Conservation (phyloP, 768 basidiomycete genomes). For the Pulveroboletus sp. region DNA sequence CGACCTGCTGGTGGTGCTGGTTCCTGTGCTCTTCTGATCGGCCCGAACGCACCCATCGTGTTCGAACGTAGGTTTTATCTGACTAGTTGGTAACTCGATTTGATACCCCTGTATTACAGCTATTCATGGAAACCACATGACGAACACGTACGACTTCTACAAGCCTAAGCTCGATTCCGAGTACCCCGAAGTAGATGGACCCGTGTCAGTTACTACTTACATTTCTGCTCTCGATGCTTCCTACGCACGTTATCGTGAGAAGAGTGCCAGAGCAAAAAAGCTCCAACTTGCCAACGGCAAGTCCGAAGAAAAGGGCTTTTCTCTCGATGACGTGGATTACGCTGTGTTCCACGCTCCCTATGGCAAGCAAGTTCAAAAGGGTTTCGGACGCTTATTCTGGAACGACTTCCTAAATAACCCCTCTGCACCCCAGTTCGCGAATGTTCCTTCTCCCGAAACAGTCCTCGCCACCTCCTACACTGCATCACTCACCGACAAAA, state of each 20-base stretch:
- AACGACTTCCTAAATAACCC: conserved; percentile 90
- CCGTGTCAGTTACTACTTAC: conserved; percentile 93
- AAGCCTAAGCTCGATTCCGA: conserved; percentile 94
- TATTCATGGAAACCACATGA: conserved; percentile 94
- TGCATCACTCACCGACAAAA: conserved; percentile 87
- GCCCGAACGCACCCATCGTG: conserved; percentile 91
- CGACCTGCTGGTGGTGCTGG: conserved; percentile 97
- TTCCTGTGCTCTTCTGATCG: conserved; percentile 91
- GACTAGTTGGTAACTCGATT: neutral
- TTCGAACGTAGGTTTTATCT: conserved; percentile 76
- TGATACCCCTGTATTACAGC: conserved; percentile 46
- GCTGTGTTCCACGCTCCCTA: conserved; percentile 96
- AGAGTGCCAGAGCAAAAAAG: conserved; percentile 66
- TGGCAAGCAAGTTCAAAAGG: conserved; percentile 98
- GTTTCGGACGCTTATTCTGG: conserved; percentile 85
- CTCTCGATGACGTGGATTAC: conserved; percentile 84
- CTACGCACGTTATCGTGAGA: conserved; percentile 80
- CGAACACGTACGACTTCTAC: conserved; percentile 98
- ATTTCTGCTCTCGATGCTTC: conserved; percentile 89
- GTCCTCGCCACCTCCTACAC: conserved; percentile 63
- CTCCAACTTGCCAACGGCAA: conserved; percentile 31
- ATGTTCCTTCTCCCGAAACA: conserved; percentile 65
- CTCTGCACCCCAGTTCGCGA: conserved; percentile 59
- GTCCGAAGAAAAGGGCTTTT: conserved; percentile 47
- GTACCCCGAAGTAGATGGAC: conserved; percentile 96